Evolutionary conservation across 225 moss, liverwort and hornwort genomes (phyloP).

Genomic region (Marchantia paleacea): DNA sequence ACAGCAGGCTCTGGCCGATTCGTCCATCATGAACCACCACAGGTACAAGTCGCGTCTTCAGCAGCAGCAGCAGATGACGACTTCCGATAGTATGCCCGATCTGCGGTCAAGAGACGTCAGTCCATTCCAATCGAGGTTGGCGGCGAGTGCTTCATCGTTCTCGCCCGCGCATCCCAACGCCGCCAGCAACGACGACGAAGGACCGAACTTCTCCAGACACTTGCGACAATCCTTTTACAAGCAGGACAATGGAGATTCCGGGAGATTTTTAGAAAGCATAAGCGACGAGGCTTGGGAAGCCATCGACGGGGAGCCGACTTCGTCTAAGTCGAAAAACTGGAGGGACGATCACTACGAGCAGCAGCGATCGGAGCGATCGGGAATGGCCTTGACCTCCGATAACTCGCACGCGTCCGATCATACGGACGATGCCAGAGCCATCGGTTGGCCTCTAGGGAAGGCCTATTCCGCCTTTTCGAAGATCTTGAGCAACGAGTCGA

Average conservation of each 20-base stretch:
- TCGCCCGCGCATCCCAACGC: neutral
- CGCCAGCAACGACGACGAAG: slow-evolving; percentile 13
- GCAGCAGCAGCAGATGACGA: neutral
- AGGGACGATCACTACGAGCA: neutral
- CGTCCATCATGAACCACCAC: slow-evolving; percentile 36
- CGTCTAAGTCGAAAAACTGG: slow-evolving; percentile 5
- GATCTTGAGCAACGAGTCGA: slow-evolving; percentile 24
- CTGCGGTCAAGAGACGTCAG: neutral
- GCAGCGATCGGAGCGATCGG: slow-evolving; percentile 10
- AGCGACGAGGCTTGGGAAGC: slow-evolving; percentile 42
- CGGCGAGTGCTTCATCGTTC: slow-evolving; percentile 5
- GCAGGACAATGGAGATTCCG: slow-evolving; percentile 31
- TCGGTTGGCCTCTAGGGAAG: slow-evolving; percentile 40
- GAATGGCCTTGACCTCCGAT: neutral
- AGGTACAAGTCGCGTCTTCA: slow-evolving; percentile 20
- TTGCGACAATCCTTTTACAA: slow-evolving; percentile 21
- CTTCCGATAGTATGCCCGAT: slow-evolving; percentile 5
- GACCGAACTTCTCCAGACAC: slow-evolving; percentile 20
- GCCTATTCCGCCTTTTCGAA: slow-evolving; percentile 22
- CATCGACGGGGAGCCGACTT: slow-evolving; percentile 22
- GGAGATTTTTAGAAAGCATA: slow-evolving; percentile 38
- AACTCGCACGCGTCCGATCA: slow-evolving; percentile 13
- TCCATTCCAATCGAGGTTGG: slow-evolving; percentile 5
- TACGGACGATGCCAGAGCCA: slow-evolving; percentile 6
- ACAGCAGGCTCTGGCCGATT: slow-evolving; percentile 12